Base-by-base conservation (phyloP, 2,329 filamentous ascomycete genomes). In the Fusarium concolor region DNA sequence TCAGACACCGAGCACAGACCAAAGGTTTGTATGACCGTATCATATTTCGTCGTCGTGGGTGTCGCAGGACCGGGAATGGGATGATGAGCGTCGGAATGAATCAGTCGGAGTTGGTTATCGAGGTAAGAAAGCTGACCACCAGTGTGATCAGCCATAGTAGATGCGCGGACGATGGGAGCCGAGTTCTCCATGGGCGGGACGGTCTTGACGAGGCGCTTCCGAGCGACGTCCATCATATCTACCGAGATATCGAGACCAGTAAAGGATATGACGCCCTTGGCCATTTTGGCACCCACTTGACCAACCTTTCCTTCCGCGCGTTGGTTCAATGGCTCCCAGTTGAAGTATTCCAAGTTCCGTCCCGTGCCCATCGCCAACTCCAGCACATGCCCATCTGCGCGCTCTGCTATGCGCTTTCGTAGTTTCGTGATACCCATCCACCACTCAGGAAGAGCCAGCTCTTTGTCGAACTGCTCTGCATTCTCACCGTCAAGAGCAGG, bases 291-390 rank as follows among this genome's bases (percentile, higher is more conserved):
- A 24, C 50, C 35, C 11, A 47, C 17, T 15, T 67, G 53, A 35
- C 53, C 52, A n/a, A 29, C 20, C 57, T 64, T 50, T 20, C 54
- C 58, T 35, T 56, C 20, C 41, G 65, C 45, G 11, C 61, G 66
- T 29, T 71, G 70, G 24, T 74, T 75, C 12, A 84, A 73, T 15
- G 77, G 76, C 18, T 79, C 80, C 87, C 87, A 90, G 71, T 85
- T 79, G 74, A 89, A 89, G 75, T 84, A 87, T 38, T 82, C 79
- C 17, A 90, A 73, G 71, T 90, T 90, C 14, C 88, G 81, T 5
- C 88, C 88, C 4, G 88, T 89, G 18, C 88, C 88, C 56, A 90
- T 83, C 18, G 87, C 87, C 14, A 90, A 81, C 76, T 90, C 88
- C 31, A 90, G 82, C 14, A 90, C 88, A 74, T 88, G 80, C 3